These are phyloP conservation scores for Esteya vermicola DNA, from an alignment of 2,329 filamentous ascomycete species.

Conservation along the genomic window DNA sequence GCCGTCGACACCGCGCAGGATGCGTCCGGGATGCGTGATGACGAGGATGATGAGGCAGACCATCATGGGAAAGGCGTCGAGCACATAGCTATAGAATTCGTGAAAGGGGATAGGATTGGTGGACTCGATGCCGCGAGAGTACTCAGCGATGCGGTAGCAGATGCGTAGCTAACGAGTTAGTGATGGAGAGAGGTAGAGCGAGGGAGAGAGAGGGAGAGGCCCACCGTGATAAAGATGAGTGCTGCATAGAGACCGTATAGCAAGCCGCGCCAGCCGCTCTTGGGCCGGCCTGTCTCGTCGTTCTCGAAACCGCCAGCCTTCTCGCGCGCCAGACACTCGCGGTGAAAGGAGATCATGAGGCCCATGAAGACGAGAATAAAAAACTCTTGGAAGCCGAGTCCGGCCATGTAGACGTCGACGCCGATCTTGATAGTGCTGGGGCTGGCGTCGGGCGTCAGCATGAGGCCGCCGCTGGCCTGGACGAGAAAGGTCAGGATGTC, in stretches of 20 bases:
- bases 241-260: constrained; percentile 20
- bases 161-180: constrained; percentile 31
- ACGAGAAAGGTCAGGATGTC: constrained; percentile 33
- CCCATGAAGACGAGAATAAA: constrained; percentile 23
- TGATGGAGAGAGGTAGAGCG: constrained; percentile 4
- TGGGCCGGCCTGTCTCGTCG: not conserved
- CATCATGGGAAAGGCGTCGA: constrained; percentile 43
- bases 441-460: constrained; percentile 15
- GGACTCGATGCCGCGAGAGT: constrained; percentile 26
- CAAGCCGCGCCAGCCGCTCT: constrained; percentile 18
- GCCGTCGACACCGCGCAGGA: constrained; percentile 28
- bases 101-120: constrained; percentile 31
- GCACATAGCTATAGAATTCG: constrained; percentile 34
- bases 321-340: constrained; percentile 10
- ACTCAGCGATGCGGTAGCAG: constrained; percentile 46
- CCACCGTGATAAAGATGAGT: constrained; percentile 21
- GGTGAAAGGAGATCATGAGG: constrained; percentile 22
- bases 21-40: constrained; percentile 30
- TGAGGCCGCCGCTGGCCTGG: constrained; percentile 24
- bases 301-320: not conserved
- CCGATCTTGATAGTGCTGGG: constrained; percentile 17
- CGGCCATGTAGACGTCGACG: constrained; percentile 24
- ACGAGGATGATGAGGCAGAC: constrained; percentile 26
- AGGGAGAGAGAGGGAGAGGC: constrained; percentile 3
- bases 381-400: constrained; percentile 21